These are phyloP conservation scores for Penicillium flavigenum DNA, from an alignment of 495 filamentous ascomycete genomes.

Conservation along the genomic window DNA sequence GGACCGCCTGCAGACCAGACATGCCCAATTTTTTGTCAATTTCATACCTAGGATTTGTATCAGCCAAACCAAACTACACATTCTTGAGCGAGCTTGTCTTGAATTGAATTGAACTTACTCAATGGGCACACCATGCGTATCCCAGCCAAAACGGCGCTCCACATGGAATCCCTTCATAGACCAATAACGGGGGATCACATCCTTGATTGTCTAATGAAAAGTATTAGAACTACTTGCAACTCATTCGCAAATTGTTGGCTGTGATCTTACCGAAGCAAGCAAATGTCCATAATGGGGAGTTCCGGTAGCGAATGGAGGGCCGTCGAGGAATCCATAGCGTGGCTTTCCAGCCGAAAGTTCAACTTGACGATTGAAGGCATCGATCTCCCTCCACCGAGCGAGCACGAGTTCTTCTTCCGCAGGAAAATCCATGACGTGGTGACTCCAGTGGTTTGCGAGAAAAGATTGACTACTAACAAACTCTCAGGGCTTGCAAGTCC, in stretches of 20 bases:
- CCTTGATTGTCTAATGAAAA: slow-evolving; percentile 73
- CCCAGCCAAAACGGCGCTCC: slow-evolving; percentile 70
- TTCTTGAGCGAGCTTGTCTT: background rate
- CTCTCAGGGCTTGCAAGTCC: slow-evolving; percentile 1
- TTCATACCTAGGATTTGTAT: slow-evolving; percentile 56
- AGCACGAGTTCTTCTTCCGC: slow-evolving; percentile 83
- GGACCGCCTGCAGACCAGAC: slow-evolving; percentile 83
- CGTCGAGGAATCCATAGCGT: slow-evolving; percentile 68
- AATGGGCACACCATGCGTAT: slow-evolving; percentile 94
- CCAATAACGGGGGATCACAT: slow-evolving; percentile 96
- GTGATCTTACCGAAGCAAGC: slow-evolving; percentile 60
- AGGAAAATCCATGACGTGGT: slow-evolving; percentile 88
- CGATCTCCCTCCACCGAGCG: slow-evolving; percentile 81
- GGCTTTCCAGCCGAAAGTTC: slow-evolving; percentile 69
- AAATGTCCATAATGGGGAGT: slow-evolving; percentile 96
- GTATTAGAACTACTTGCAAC: background rate
- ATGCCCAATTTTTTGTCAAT: slow-evolving; percentile 97
- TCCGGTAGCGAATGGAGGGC: slow-evolving; percentile 66
- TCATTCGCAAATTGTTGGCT: too few relatives aligned
- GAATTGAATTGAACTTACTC: slow-evolving; percentile 44
- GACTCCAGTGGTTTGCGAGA: slow-evolving; percentile 25
- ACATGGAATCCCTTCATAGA: slow-evolving; percentile 95
- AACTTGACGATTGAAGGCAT: slow-evolving; percentile 78
- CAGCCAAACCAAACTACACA: background rate
- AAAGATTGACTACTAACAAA: slow-evolving; percentile 12